Evolutionary conservation across 192 early-diverging fungal genomes (phyloP).

Genomic region (Coemansia sp.): DNA sequence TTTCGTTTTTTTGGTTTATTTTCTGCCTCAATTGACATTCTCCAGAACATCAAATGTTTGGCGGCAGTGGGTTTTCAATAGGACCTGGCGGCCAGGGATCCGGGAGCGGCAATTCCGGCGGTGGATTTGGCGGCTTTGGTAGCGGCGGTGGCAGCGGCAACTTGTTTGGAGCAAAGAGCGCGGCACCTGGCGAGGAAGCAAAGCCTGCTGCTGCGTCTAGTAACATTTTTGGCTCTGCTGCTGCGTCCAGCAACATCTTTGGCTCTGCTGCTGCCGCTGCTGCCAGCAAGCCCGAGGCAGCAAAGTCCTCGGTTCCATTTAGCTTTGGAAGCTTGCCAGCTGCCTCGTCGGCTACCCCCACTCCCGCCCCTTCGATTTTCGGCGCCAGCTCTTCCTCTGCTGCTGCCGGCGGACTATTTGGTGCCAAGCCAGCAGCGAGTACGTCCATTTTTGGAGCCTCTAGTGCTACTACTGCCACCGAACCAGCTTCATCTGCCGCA

Average conservation of each 20-base stretch:
- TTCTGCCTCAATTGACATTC: not conserved
- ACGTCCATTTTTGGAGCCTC: not conserved
- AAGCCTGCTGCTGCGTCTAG: not conserved
- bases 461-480: not conserved
- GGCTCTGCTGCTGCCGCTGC: not conserved
- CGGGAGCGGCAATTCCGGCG: slow-evolving; percentile 1
- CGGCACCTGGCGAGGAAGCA: not conserved
- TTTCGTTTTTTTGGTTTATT: not conserved
- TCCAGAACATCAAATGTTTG: not conserved
- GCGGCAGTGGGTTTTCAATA: slow-evolving; percentile 10
- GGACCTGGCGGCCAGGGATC: not conserved
- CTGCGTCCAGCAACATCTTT: not conserved
- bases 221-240: not conserved
- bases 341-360: not conserved
- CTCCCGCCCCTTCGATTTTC: not conserved
- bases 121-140: slow-evolving; percentile 3
- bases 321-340: slow-evolving; percentile 8
- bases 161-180: slow-evolving; percentile 14
- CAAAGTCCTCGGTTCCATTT: slow-evolving; percentile 11
- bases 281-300: slow-evolving; percentile 17
- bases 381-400: not conserved
- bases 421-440: slow-evolving; percentile 4
- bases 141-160: slow-evolving; percentile 9
- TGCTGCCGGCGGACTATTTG: not conserved
- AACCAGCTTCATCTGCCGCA: slow-evolving; percentile 13